Conservation (phyloP, 169 alveolate species). For the Theileria orientalis region DNA sequence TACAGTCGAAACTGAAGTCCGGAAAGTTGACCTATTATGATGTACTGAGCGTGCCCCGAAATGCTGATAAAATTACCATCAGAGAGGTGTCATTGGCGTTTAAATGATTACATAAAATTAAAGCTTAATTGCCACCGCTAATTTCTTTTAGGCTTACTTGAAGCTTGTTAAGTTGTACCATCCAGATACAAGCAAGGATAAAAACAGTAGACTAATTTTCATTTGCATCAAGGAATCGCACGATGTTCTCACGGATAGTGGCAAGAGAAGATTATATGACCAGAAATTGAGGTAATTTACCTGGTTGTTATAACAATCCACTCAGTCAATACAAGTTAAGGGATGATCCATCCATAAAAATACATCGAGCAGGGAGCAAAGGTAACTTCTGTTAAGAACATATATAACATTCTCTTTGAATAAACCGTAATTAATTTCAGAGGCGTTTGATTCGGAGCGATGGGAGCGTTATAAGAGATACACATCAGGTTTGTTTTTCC, state of each 20-base stretch:
- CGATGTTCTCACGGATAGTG: constrained; percentile 35
- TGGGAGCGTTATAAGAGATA: constrained; percentile 16
- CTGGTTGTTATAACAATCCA: not conserved
- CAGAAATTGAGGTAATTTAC: constrained; percentile 3
- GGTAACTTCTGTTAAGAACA: not conserved
- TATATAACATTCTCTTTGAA: not conserved
- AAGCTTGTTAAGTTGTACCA: constrained; percentile 52
- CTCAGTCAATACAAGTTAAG: not conserved
- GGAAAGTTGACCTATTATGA: constrained; percentile 58
- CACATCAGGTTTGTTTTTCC: constrained; percentile 3
- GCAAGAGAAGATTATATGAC: constrained; percentile 31
- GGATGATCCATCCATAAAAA: not conserved
- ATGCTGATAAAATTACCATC: constrained; percentile 23
- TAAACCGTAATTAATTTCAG: no score
- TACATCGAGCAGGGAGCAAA: not conserved
- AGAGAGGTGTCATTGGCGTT: constrained; percentile 47
- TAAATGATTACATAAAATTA: no score
- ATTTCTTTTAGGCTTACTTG: constrained; percentile 35
- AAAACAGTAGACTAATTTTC: constrained; percentile 32
- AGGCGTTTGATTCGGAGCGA: not conserved
- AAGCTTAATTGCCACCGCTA: no score
- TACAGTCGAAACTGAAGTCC: constrained; percentile 12
- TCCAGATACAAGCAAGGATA: constrained; percentile 48
- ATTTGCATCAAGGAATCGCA: constrained; percentile 63
- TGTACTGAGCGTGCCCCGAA: constrained; percentile 25